phyloP scores from a whole-genome alignment of 1,139 yeast genomes.

The Candida tropicalis region DNA sequence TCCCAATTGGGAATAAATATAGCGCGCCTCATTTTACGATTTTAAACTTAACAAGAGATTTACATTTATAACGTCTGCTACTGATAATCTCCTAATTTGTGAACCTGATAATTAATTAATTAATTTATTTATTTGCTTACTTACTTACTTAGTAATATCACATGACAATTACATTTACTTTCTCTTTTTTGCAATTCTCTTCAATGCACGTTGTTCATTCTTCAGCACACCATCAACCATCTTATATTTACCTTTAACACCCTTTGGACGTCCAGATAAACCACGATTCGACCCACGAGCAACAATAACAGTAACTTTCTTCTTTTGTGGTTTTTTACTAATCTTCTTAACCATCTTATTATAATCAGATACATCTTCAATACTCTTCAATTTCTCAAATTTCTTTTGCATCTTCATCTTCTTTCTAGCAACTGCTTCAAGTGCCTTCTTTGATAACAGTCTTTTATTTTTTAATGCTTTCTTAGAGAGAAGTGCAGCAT shows the following conservation, averaged over 20 bases:
- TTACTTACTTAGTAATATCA: too few species aligned
- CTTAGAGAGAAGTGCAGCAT: constrained; percentile 1
- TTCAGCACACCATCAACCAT: constrained; percentile 99
- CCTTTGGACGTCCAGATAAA: constrained; percentile 92
- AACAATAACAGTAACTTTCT: constrained; percentile 84
- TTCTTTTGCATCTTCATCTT: constrained; percentile 90
- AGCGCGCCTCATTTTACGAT: too few species aligned
- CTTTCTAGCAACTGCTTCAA: constrained; percentile 97
- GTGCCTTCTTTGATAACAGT: constrained; percentile 72
- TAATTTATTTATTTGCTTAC: too few species aligned
- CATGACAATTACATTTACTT: constrained; percentile 21
- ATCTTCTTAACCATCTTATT: constrained; percentile 79
- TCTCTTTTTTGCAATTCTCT: constrained; percentile 81
- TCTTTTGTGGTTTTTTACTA: constrained; percentile 74
- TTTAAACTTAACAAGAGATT: too few species aligned
- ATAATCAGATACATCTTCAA: constrained; percentile 83
- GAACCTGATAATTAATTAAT: too few species aligned
- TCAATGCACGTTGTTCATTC: constrained; percentile 94
- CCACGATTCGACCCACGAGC: constrained; percentile 90
- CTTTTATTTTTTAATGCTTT: constrained; percentile 3
- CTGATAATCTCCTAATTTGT: too few species aligned
- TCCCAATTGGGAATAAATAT: background rate
- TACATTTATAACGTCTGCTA: too few species aligned
- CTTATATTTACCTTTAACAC: constrained; percentile 95
- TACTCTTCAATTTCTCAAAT: constrained; percentile 84